Conservation (phyloP, 2,329 filamentous ascomycete species). For the Tolypocladium ophioglossoides region DNA sequence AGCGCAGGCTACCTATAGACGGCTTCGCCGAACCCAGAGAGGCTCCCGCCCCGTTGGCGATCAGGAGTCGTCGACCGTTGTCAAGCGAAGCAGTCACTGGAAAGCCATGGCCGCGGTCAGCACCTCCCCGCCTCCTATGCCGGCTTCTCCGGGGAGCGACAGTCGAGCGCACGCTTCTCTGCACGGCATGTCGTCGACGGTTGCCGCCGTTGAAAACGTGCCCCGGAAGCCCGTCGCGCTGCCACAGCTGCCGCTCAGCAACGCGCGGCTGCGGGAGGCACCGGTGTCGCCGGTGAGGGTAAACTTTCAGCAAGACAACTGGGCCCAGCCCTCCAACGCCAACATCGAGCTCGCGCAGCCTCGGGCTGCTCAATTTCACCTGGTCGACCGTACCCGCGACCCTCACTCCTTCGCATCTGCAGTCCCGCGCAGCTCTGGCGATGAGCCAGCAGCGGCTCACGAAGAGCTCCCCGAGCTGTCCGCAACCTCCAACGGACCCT, state of each 20-base stretch:
- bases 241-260: conserved; percentile 11
- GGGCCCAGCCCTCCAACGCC: conserved; percentile 40
- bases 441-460: not conserved
- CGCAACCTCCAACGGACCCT: not conserved
- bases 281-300: conserved; percentile 47
- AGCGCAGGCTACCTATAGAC: not conserved
- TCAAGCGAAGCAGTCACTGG: not conserved
- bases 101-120: conserved; percentile 23
- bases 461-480: not conserved
- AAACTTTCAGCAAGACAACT: conserved; percentile 42
- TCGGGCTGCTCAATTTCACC: conserved; percentile 13
- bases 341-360: conserved; percentile 34
- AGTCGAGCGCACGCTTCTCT: conserved; percentile 6
- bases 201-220: conserved; percentile 11
- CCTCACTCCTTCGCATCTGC: not conserved
- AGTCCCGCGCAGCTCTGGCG: not conserved
- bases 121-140: conserved; percentile 21
- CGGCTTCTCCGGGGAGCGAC: conserved; percentile 15
- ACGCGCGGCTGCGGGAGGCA: conserved; percentile 35
- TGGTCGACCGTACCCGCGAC: conserved; percentile 6
- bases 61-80: not conserved
- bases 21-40: not conserved
- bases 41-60: not conserved
- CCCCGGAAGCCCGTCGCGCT: conserved; percentile 26
- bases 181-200: conserved; percentile 1